These are phyloP conservation scores for Leishmania amazonensis DNA, from an alignment of 208 protist species.

Conservation along the genomic window DNA sequence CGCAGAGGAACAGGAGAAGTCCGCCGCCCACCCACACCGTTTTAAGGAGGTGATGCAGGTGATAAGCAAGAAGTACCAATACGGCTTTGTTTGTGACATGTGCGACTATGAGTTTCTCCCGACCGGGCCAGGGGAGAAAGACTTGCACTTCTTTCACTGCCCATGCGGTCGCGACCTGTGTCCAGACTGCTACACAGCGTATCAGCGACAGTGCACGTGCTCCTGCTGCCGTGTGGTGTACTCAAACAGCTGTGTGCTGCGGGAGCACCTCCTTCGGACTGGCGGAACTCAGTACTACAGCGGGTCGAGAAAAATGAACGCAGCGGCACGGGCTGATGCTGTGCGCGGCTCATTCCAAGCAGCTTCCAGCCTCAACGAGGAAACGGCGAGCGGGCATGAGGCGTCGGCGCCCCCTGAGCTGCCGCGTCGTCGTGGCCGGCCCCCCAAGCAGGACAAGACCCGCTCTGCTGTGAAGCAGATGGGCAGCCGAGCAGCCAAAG, in stretches of 20 bases:
- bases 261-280: slow-evolving; percentile 48
- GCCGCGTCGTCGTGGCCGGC: slow-evolving; percentile 13
- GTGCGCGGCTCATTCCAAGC: not conserved
- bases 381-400: not conserved
- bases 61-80: slow-evolving; percentile 61
- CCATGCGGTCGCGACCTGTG: slow-evolving; percentile 86
- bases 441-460: slow-evolving; percentile 10
- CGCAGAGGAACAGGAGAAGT: slow-evolving; percentile 74
- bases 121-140: slow-evolving; percentile 26
- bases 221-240: slow-evolving; percentile 56
- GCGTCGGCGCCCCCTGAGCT: not conserved
- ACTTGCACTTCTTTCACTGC: slow-evolving; percentile 85
- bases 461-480: not conserved
- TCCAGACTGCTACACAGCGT: slow-evolving; percentile 66
- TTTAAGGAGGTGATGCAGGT: slow-evolving; percentile 63
- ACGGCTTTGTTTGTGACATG: slow-evolving; percentile 87
- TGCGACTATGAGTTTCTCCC: slow-evolving; percentile 84
- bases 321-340: not conserved
- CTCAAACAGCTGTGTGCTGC: slow-evolving; percentile 65
- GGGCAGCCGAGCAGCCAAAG: slow-evolving; percentile 6
- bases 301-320: not conserved
- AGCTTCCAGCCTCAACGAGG: not conserved
- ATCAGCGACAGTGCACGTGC: slow-evolving; percentile 70
- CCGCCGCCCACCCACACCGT: slow-evolving; percentile 71
- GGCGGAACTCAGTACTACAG: slow-evolving; percentile 17